These are phyloP conservation scores for Limnanthes douglasii DNA, from an alignment of 345 rosid genomes.

Conservation along the genomic window DNA sequence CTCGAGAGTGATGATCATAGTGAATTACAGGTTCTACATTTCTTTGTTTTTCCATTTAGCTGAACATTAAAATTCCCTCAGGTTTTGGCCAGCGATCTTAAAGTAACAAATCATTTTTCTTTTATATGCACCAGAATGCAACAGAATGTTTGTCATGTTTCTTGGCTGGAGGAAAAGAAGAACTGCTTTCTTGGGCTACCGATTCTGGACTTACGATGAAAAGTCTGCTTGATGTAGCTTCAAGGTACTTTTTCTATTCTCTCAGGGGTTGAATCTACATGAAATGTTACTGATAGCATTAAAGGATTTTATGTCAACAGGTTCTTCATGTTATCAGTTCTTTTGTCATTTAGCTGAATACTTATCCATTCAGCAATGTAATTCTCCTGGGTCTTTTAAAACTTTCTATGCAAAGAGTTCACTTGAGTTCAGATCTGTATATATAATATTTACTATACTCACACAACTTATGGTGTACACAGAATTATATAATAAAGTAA, in stretches of 20 bases:
- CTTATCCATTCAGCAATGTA: no score
- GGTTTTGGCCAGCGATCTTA: constrained; percentile 3
- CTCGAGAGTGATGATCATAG: constrained; percentile 82
- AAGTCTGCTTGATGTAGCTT: constrained; percentile 89
- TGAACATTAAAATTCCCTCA: constrained; percentile 6
- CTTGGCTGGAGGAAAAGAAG: constrained; percentile 55
- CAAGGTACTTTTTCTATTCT: constrained; percentile 34
- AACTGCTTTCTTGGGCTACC: constrained; percentile 70
- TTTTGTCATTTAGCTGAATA: no score
- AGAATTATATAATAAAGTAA: no score
- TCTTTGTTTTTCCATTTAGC: constrained; percentile 1
- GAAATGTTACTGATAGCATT: no score
- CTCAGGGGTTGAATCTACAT: no score
- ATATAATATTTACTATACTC: no score
- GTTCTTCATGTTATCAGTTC: no score
- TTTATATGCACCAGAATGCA: constrained; percentile 51
- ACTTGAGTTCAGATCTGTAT: no score
- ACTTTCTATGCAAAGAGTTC: no score
- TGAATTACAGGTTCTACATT: constrained; percentile 65
- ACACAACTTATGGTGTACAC: no score
- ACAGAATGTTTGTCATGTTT: constrained; percentile 87
- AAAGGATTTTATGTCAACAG: no score
- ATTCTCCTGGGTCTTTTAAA: no score
- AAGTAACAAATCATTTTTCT: constrained; percentile 14
- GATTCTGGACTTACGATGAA: constrained; percentile 67